A percentile compares a stretch with the other conserved stretches of the same genome.
Conservation (phyloP, 2,329 filamentous ascomycete genomes). For the Colletotrichum lentis region DNA sequence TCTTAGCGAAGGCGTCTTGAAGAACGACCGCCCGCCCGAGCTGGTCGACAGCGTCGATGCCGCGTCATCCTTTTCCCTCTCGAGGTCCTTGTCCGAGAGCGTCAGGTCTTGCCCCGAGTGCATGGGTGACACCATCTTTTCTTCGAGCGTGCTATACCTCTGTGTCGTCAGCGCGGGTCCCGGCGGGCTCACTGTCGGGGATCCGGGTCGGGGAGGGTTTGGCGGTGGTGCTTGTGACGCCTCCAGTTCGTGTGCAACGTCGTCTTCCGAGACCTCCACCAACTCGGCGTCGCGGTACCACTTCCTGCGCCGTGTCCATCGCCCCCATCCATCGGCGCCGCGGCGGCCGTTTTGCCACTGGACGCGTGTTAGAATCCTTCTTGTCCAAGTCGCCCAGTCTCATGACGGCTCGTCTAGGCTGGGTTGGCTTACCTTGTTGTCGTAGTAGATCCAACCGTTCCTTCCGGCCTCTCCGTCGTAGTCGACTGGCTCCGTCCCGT, state of each 20-base stretch:
- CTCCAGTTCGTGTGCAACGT: conserved; percentile 38
- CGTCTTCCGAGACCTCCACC: conserved; percentile 70
- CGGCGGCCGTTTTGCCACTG: conserved; percentile 90
- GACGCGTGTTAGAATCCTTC: conserved; percentile 3
- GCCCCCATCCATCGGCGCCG: conserved; percentile 88
- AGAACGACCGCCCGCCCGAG: conserved; percentile 52
- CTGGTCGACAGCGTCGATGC: conserved; percentile 59
- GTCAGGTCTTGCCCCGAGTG: conserved; percentile 40
- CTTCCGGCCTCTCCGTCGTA: conserved; percentile 68
- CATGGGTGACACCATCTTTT: conserved; percentile 49
- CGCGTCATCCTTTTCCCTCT: conserved; percentile 50
- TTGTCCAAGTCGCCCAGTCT: not conserved
- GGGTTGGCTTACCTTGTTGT: conserved; percentile 78
- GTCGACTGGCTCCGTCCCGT: conserved; percentile 53
- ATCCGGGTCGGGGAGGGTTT: conserved; percentile 16
- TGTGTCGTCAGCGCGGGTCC: conserved; percentile 39
- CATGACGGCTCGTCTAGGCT: too few relatives aligned
- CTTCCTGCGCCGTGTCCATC: conserved; percentile 91
- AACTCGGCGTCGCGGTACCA: conserved; percentile 98
- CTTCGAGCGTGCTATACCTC: conserved; percentile 49
- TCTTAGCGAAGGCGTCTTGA: conserved; percentile 53
- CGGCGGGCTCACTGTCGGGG: conserved; percentile 27
- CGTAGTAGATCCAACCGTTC: conserved; percentile 95
- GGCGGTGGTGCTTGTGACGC: conserved; percentile 17
- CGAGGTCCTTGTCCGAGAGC: conserved; percentile 29